Evolutionary conservation across 208 protist genomes (phyloP), one percentile per base, ranked within the genome.

Genomic region (Lotmaria passim): DNA sequence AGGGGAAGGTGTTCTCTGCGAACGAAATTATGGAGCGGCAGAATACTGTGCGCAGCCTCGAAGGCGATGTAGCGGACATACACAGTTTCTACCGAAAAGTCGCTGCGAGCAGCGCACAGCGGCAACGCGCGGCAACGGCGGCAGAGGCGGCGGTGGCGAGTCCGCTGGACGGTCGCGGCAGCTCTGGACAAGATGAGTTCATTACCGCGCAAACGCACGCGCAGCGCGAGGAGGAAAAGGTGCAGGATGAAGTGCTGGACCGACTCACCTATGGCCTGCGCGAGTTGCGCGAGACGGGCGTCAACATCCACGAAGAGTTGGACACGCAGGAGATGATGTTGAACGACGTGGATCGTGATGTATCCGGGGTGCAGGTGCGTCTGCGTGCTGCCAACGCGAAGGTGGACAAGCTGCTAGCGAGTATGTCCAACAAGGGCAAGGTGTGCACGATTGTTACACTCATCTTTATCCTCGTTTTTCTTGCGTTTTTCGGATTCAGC

Each of bases 21-120:
- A 95, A 95, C 46, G 90, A 95, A 61, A 79, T 95, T n/a, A 68
- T 95, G 66, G 75, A 86, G 28, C 82, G 90, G 38, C 90, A 95
- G 64, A 82, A 82, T 34, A 79, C 84, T 4, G 71, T 95, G 50
- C 78, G 83, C n/a, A 48, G 64, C 14, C 80, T 95, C 17, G 81
- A 93, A 50, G 50, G 56, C 10, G 83, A 90, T 14, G 69, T 84
- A 11, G 73, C 67, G 44, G 83, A 84, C n/a, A 48, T 86, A 28
- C 52, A 47, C 43, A 33, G 23, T 48, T 94, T 94, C 43, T 79
- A 58, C 33, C 26, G 43, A 8, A 65, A 72, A 19, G 53, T 81
- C 14, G 51, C 59, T 7, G 67, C 61, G 8, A 72, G 55, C 33
- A 60, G 59, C 10, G 69, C 71, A 15, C 50, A 64, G 46, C 63